These are phyloP conservation scores for Anisodus acutangulus DNA, from an alignment of 257 asterid genomes.

Conservation along the genomic window DNA sequence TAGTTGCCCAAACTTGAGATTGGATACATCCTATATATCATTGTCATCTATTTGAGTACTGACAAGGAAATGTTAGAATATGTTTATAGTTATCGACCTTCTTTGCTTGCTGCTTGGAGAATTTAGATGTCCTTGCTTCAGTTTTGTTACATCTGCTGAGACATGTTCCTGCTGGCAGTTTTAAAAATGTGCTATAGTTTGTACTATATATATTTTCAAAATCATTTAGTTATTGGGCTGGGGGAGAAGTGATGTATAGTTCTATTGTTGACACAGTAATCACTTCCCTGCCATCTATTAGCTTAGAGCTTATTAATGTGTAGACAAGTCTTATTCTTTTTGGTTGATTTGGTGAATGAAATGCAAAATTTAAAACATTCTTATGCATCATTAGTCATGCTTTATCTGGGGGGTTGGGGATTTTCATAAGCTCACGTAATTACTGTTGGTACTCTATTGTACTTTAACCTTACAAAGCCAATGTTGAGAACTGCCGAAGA, in stretches of 20 bases:
- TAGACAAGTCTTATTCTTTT: background rate
- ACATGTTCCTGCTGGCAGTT: too few relatives aligned
- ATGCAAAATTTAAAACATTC: background rate
- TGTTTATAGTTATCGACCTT: background rate
- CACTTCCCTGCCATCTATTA: background rate
- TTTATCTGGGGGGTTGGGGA: too few relatives aligned
- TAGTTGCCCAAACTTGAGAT: background rate
- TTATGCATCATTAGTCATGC: background rate
- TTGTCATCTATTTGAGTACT: background rate
- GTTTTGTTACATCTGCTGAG: too few relatives aligned
- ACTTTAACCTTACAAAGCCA: too few relatives aligned
- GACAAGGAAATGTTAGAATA: background rate
- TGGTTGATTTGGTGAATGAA: background rate
- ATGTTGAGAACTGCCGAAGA: too few relatives aligned
- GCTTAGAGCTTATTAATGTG: background rate
- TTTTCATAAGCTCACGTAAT: background rate
- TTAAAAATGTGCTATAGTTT: background rate
- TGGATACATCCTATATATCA: background rate
- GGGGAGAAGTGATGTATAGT: background rate
- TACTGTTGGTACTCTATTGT: too few relatives aligned
- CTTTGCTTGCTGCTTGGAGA: background rate
- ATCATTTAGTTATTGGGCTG: background rate
- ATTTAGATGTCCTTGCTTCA: too few relatives aligned
- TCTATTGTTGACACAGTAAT: background rate
- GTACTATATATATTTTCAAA: background rate